Evolutionary conservation across 345 rosid genomes (phyloP).

Genomic region (Ceriops zippeliana): DNA sequence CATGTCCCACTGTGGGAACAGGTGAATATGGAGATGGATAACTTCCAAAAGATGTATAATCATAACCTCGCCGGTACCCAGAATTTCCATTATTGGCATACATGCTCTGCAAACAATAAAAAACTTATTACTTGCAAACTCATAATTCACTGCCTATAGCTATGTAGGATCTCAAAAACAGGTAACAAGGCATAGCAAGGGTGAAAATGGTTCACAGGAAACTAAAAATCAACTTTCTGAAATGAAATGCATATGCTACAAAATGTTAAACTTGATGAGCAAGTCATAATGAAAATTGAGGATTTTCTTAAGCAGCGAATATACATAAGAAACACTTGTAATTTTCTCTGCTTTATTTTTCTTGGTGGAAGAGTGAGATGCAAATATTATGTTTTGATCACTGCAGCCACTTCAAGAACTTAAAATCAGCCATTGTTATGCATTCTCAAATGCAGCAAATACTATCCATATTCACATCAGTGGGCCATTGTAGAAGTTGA

Average conservation of each 20-base stretch:
- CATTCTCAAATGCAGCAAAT: neutral
- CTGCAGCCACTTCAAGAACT: neutral
- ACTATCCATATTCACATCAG: neutral
- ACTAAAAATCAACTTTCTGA: neutral
- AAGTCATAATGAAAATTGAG: no score
- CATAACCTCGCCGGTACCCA: constrained; percentile 41
- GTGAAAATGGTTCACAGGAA: neutral
- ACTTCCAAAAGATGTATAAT: constrained; percentile 44
- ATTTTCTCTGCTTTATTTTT: no score
- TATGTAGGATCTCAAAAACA: neutral
- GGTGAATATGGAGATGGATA: constrained; percentile 36
- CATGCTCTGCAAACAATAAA: constrained; percentile 31
- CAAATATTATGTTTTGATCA: neutral
- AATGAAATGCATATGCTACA: neutral
- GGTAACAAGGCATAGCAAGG: neutral
- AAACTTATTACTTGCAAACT: constrained; percentile 11
- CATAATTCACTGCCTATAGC: neutral
- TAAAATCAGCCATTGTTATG: neutral
- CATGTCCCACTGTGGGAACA: constrained; percentile 29
- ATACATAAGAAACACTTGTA: no score
- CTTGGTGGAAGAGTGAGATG: no score
- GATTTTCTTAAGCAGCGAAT: no score
- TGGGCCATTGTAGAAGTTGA: no score
- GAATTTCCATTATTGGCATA: constrained; percentile 40
- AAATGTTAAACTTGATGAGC: no score